Evolutionary conservation across 306 rosid species (phyloP), one percentile per base, ranked within the genome.

Genomic region (Datisca glomerata): DNA sequence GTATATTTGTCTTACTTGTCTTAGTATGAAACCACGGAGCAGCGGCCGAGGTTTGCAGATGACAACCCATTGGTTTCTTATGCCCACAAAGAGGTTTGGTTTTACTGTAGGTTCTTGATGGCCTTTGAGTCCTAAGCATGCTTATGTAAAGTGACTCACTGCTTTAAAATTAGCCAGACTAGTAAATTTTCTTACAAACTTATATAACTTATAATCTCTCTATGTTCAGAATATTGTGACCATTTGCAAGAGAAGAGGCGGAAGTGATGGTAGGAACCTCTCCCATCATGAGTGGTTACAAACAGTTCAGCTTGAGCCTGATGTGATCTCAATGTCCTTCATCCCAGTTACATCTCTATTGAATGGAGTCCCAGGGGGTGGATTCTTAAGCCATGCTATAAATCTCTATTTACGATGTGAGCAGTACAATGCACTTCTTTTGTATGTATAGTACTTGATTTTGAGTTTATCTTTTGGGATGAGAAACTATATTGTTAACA

Each of bases 321-420:
- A 83, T 66, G 95, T 77, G 55, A 89, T 89, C 70, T 72, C 93
- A 61, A 77, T 89, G 95, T 80, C 97, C 35, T 83, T 89, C 47
- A 76, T 89, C 61, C 97, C 97, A 37, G 70, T 89, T 50, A 83
- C 95, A 11, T 83, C 97, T 74, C 63, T 89, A 42, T 61, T 89
- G 54, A 83, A 83, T 57, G 97, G 97, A 64, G 94, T 89, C 24
- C 93, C 77, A 0, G 97, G 97, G 60, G 79, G 97, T 64, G 97
- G 97, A 63, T 89, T 89, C 73, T 72, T 89, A 71, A 83, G 93
- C 72, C 97, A 89, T 64, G 97, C 97, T 56, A 80, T 89, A 55
- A 89, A 89, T 63, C 97, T 89, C 41, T 89, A 89, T 66, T 51
- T 89, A 69, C 73, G 97, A 76, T 89, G 97, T 89, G 59, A 74